Conservation (phyloP, 306 rosid species). For the Erythrophleum fordii region DNA sequence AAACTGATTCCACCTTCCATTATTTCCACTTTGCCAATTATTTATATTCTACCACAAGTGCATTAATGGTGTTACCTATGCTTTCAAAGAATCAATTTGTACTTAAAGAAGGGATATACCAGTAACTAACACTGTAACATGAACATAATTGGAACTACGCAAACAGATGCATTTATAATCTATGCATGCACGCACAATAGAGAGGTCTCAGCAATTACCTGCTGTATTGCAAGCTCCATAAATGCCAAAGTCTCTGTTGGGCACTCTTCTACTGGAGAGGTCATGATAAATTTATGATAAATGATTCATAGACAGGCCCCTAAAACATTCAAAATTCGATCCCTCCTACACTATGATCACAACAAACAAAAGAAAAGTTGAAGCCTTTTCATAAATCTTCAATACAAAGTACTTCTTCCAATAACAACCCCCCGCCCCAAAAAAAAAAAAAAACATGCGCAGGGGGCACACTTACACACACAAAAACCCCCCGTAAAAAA, state of each 20-base stretch:
- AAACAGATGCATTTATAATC: background rate
- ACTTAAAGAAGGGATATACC: background rate
- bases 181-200: background rate
- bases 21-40: background rate
- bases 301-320: background rate
- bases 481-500: too few relatives aligned
- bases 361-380: background rate
- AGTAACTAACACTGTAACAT: background rate
- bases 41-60: background rate
- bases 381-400: background rate
- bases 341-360: background rate
- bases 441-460: too few relatives aligned
- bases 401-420: background rate
- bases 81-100: background rate
- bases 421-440: too few relatives aligned
- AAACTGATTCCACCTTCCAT: background rate
- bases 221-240: conserved; percentile 79
- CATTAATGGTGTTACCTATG: background rate
- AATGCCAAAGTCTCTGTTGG: conserved; percentile 47
- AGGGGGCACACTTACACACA: too few relatives aligned
- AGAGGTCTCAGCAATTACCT: conserved; percentile 45
- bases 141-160: background rate
- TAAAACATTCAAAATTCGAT: background rate
- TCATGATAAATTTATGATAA: conserved; percentile 31
- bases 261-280: conserved; percentile 34